Evolutionary conservation across 2,329 filamentous ascomycete species (phyloP).

Genomic region (Cladosporium sp.): DNA sequence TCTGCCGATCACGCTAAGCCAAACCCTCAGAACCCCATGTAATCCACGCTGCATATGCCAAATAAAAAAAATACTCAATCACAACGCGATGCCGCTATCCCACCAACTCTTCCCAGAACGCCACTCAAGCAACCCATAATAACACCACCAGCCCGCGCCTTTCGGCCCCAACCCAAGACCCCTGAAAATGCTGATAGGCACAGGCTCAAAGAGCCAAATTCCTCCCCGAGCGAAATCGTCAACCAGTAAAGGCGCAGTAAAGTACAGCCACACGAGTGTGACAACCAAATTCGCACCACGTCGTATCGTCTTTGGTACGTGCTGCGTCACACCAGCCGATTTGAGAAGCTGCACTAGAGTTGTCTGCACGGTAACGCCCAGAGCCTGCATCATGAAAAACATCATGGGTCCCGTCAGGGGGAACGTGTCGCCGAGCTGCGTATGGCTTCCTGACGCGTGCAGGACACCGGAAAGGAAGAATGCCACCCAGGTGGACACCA

Average conservation of each 20-base stretch:
- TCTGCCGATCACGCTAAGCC: not conserved
- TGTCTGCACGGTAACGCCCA: constrained; percentile 64
- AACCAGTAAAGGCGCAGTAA: constrained; percentile 64
- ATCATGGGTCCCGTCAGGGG: constrained; percentile 54
- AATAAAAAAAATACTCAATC: not conserved
- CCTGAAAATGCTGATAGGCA: constrained; percentile 73
- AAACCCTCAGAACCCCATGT: not conserved
- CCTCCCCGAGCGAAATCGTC: constrained; percentile 75
- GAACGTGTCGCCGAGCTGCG: constrained; percentile 61
- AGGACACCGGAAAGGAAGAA: constrained; percentile 68
- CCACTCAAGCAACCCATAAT: constrained; percentile 60
- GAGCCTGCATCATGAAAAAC: constrained; percentile 73
- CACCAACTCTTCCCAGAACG: constrained; percentile 65
- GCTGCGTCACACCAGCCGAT: constrained; percentile 34
- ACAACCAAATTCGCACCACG: constrained; percentile 62
- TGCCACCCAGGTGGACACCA: constrained; percentile 51
- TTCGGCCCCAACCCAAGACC: constrained; percentile 63
- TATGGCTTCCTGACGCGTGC: constrained; percentile 70
- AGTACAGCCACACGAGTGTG: constrained; percentile 66
- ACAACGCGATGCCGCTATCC: constrained; percentile 54
- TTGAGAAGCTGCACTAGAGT: constrained; percentile 40
- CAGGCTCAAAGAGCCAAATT: constrained; percentile 77
- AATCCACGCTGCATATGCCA: not conserved
- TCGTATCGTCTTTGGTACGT: constrained; percentile 49
- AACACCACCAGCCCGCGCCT: constrained; percentile 68